Evolutionary conservation across 2,329 filamentous ascomycete genomes (phyloP), one percentile per base, ranked within the genome.

Genomic region (Fusarium circinatum): DNA sequence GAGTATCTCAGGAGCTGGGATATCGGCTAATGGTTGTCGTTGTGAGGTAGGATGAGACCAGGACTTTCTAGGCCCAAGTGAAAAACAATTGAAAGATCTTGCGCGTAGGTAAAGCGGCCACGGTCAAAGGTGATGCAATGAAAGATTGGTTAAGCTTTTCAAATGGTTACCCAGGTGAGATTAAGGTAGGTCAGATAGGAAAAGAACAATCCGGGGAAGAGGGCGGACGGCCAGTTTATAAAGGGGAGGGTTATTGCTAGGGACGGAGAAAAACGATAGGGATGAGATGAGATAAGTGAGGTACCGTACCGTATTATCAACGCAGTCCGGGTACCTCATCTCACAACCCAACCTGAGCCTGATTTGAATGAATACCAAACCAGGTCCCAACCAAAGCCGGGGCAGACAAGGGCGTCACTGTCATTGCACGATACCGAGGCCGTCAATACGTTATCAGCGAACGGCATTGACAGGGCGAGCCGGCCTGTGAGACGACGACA

Each of bases 391-490:
- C 34, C 42, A 68, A 68, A 62, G 61, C 73, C 41, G 61, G 71
- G 71, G 68, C 75, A 76, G 69, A 61, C 75, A 75, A 71, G 68
- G 62, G 69, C 64, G 57, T 41, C 45, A 42, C 55, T 54, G 69
- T 59, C 65, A 63, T 59, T 60, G 51, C 57, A 75, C 62, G 63
- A 70, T 59, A 59, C 67, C 60, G 54, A 72, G 47, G 54, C 41
- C 34, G 36, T 52, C 65, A 63, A 67, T 52, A 74, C 24, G 20
- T 39, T 39, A 28, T 38, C 34, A 54, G 34, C 32, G 32, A 54
- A 62, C 64, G 58, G 66, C 67, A 75, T 74, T 72, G 67, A 65
- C 73, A 75, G 61, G 66, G 66, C 66, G 70, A 71, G 72, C 56
- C 51, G 34, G 70, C 70, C 68, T 75, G 73, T 71, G 68, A 75